Evolutionary conservation across 495 filamentous ascomycete genomes (phyloP).

Genomic region (Umbilicaria muhlenbergii): DNA sequence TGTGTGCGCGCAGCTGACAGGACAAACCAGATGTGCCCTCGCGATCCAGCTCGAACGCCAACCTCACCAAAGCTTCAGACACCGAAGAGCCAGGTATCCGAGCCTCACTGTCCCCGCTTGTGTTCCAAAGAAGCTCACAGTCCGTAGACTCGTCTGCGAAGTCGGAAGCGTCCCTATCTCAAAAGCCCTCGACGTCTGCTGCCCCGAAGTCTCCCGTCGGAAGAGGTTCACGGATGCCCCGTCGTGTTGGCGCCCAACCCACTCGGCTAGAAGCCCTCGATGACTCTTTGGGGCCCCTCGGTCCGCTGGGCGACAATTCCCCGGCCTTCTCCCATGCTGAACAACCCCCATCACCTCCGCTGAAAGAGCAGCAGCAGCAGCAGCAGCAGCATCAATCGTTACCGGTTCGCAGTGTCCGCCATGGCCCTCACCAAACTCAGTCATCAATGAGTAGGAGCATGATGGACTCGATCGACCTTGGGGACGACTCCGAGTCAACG

Average conservation of each 20-base stretch:
- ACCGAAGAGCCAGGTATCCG: constrained; percentile 18
- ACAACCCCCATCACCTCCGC: constrained; percentile 71
- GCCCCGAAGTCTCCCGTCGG: constrained; percentile 31
- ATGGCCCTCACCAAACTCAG: constrained; percentile 31
- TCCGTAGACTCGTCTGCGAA: constrained; percentile 15
- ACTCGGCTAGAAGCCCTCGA: constrained; percentile 79
- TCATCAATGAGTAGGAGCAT: constrained; percentile 29
- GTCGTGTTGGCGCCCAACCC: constrained; percentile 65
- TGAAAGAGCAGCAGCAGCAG: constrained; percentile 52
- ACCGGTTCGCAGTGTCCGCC: constrained; percentile 41
- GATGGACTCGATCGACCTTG: constrained; percentile 46
- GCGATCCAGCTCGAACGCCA: constrained; percentile 25
- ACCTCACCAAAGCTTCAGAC: constrained; percentile 14
- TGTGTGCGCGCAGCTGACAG: constrained; percentile 10
- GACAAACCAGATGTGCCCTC: constrained; percentile 38
- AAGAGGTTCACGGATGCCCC: constrained; percentile 41
- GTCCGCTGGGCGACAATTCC: constrained; percentile 55
- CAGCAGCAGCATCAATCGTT: constrained; percentile 10
- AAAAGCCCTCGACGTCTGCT: constrained; percentile 17
- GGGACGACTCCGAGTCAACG: constrained; percentile 38
- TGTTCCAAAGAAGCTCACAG: constrained; percentile 16
- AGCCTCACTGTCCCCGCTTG: constrained; percentile 10
- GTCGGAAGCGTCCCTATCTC: constrained; percentile 23
- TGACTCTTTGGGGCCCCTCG: constrained; percentile 83
- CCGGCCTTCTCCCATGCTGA: constrained; percentile 31